These are phyloP conservation scores for Curvularia sp. DNA, from an alignment of 2,329 filamentous ascomycete species.

Conservation along the genomic window DNA sequence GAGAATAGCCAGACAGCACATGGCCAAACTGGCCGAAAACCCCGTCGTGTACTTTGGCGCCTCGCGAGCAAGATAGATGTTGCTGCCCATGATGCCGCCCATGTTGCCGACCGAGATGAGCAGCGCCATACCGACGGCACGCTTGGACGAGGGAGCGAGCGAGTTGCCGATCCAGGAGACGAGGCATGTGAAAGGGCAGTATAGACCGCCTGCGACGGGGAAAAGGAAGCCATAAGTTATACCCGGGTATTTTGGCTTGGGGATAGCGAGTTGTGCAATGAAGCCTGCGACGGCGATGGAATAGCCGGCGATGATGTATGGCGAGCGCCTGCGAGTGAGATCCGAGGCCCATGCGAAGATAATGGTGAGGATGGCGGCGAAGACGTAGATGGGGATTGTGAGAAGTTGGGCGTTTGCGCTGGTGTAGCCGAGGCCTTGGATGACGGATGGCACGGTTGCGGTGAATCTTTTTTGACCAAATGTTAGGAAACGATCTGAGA, in stretches of 20 bases:
- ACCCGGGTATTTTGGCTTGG: conserved; percentile 52
- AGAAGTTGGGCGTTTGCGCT: conserved; percentile 52
- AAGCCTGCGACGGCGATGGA: conserved; percentile 62
- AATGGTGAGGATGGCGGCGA: conserved; percentile 52
- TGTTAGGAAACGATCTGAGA: conserved; percentile 24
- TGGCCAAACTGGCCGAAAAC: conserved; percentile 58
- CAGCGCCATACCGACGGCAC: conserved; percentile 60
- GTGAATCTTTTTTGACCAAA: conserved; percentile 15
- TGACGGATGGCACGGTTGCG: conserved; percentile 53
- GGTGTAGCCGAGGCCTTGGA: conserved; percentile 53
- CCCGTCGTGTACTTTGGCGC: conserved; percentile 60
- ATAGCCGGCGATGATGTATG: conserved; percentile 62
- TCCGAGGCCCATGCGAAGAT: conserved; percentile 60
- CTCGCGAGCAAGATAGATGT: conserved; percentile 60
- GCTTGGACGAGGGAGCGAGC: conserved; percentile 46
- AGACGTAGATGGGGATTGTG: conserved; percentile 54
- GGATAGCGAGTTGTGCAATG: conserved; percentile 60
- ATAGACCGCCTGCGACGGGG: conserved; percentile 47
- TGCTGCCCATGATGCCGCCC: conserved; percentile 53
- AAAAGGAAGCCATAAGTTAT: conserved; percentile 57
- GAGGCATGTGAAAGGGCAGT: conserved; percentile 49
- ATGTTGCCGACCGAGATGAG: conserved; percentile 58
- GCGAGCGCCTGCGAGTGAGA: conserved; percentile 59
- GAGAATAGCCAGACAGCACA: conserved; percentile 57
- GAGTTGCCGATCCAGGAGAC: conserved; percentile 49